Evolutionary conservation across 1,139 yeast genomes (phyloP).

Genomic region (Yamadazyma diospyri): DNA sequence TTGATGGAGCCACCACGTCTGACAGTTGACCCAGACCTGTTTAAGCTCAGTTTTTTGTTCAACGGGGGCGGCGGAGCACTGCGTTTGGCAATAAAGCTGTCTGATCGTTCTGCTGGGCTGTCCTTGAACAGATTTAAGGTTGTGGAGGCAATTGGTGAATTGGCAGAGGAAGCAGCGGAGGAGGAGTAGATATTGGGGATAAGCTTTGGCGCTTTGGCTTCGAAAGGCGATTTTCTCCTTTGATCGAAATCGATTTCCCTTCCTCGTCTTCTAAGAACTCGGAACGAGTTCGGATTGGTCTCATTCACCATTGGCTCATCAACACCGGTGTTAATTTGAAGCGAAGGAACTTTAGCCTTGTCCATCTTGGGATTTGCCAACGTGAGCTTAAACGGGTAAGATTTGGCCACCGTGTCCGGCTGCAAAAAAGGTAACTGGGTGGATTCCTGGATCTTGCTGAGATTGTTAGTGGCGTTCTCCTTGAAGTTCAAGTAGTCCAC

Average conservation of each 20-base stretch:
- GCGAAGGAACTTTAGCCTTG: conserved; percentile 20
- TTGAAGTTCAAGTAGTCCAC: conserved; percentile 65
- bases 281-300: conserved; percentile 37
- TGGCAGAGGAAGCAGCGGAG: conserved; percentile 30
- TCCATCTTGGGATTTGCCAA: conserved; percentile 18
- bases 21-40: conserved; percentile 11
- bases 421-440: conserved; percentile 13
- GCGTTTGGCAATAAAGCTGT: conserved; percentile 55
- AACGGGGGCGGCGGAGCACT: conserved; percentile 75
- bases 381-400: conserved; percentile 21
- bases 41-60: conserved; percentile 13
- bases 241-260: conserved; percentile 81
- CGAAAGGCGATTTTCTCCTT: conserved; percentile 72
- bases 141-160: conserved; percentile 40
- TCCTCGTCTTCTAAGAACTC: conserved; percentile 63
- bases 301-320: too few species aligned
- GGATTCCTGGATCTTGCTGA: conserved; percentile 13
- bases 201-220: conserved; percentile 39
- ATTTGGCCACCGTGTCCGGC: conserved; percentile 5
- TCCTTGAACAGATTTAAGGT: conserved; percentile 33
- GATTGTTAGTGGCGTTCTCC: conserved; percentile 28
- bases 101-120: conserved; percentile 16
- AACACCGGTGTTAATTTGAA: conserved; percentile 34
- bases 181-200: conserved; percentile 44
- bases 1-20: conserved; percentile 11